Base-by-base conservation (phyloP, 2,329 filamentous ascomycete genomes). In the Magnaporthiopsis poae region DNA sequence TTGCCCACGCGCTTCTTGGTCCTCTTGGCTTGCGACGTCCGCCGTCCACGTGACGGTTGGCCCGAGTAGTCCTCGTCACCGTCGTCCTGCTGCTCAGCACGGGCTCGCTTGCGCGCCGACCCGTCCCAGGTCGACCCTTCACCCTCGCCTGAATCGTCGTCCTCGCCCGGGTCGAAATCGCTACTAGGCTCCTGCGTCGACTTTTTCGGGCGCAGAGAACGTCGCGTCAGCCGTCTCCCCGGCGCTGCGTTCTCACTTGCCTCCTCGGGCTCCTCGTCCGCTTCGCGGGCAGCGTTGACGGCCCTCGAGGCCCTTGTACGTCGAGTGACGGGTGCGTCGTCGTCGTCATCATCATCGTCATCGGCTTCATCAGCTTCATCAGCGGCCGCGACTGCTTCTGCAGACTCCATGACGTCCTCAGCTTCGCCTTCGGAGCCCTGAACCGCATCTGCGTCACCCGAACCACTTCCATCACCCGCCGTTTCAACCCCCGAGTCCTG, bases 121-220 rank as follows among this genome's bases (percentile, higher is more conserved):
- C 71, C 72, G 21, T 75, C 75, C 13, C 72, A 72, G 21, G 69
- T 73, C 0, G 80, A 83, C 35, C 76, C 78, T 13, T 80, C 81
- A 11, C 81, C 83, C 31, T 86, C 84, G 5, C 81, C 85, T 0
- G 84, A 86, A 65, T 86, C 85, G 31, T 86, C 85, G 1, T 56
- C 46, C 46, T 56, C 46, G 18, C 79, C 82, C 25, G 85, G 85
- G 66, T 87, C 85, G 70, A 87, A 87, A 69, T 87, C 85, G 70
- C 84, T 87, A 65, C 84, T 86, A 5, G 80, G 81, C 67, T 87
- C 84, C 66, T 84, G 80, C 2, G 77, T 72, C 8, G 80, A 74
- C 69, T 81, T 79, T 70, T 75, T 80, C 69, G 80, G 79, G 60
- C 80, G 81, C 13, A 77, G 77, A 18, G 77, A 79, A 66, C 78